Evolutionary conservation across 306 rosid species (phyloP), one percentile per base, ranked within the genome.

Genomic region (Corylus americana): DNA sequence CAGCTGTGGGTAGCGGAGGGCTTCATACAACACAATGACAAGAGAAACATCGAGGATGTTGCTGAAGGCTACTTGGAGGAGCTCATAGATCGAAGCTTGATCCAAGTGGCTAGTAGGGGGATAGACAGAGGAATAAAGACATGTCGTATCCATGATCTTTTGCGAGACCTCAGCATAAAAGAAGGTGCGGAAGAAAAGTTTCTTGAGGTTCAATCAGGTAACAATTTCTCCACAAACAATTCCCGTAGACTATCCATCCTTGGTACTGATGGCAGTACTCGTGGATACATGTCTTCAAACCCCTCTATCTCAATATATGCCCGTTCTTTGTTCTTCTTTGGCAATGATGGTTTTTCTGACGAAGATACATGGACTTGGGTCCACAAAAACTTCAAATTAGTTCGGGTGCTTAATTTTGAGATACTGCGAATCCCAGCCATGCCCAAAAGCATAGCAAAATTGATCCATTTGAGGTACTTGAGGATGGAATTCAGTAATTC

Each of bases 1-100:
- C 18, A 27, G 3, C 18, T 13, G 76, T 79, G 61, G 87, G 25
- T 7, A 62, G 81, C 70, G 16, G 85, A 85, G 27, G 75, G 75
- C 16, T 51, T 72, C 9, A 72, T 29, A 72, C 14, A 13, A 16
- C 44, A 51, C 5, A 3, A 0, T 49, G 47, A 2, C 12, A 8
- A 35, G 1, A 3, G 7, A 27, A 12, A 1, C 7, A 22, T 14
- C 35, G 79, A 76, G 45, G 72, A 62, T n/a, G 71, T 75, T 45
- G 71, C 71, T 45, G 71, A 74, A 59, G 5, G 12, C 0, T 27
- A 61, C 31, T 48, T 75, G 59, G 9, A 14, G 3, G 59, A 75
- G 44, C 79, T 75, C 7, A 62, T 75, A 7, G 48, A 27, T 7
- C 47, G 61, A 27, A 75, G 61, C 61, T 62, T 75, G 62, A 61